Evolutionary conservation across 164 flowering plant genomes (phyloP).

Genomic region (Macadamia integrifolia): DNA sequence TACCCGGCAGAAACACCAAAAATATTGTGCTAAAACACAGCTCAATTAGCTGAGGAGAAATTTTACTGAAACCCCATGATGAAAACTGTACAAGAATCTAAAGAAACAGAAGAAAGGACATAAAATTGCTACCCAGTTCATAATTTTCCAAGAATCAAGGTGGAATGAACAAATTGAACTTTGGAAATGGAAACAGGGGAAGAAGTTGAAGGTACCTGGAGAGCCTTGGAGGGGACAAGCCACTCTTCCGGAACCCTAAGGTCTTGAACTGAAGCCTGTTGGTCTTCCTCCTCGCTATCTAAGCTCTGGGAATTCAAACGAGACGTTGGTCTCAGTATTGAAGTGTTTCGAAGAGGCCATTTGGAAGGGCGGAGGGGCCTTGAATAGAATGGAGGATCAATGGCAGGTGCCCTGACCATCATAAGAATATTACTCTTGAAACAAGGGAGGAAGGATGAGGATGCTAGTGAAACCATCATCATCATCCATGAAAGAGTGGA

Average conservation of each 20-base stretch:
- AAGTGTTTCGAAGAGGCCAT: background rate
- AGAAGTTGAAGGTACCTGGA: constrained; percentile 41
- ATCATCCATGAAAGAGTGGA: too few relatives aligned
- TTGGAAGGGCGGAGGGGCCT: background rate
- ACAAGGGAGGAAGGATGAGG: background rate
- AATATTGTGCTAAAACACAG: too few relatives aligned
- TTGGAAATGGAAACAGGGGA: background rate
- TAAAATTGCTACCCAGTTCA: too few relatives aligned
- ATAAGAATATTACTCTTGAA: background rate
- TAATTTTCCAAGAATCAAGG: too few relatives aligned
- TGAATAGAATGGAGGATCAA: background rate
- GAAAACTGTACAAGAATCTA: too few relatives aligned
- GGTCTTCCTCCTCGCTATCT: constrained; percentile 24
- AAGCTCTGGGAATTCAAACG: constrained; percentile 10
- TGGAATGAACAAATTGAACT: too few relatives aligned
- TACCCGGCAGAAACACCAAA: background rate
- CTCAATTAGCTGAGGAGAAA: too few relatives aligned
- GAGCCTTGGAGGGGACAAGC: constrained; percentile 63
- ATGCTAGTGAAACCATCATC: too few relatives aligned
- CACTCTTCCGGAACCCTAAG: constrained; percentile 71
- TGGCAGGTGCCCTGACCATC: background rate
- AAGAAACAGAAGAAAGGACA: too few relatives aligned
- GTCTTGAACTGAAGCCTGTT: constrained; percentile 35
- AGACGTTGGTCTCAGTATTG: constrained; percentile 7
- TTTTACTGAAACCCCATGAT: too few relatives aligned